Percentiles rank a stretch among this genome's conserved stretches.
These are phyloP conservation scores for Ascochyta rabiei DNA, from an alignment of 2,329 filamentous ascomycete genomes.

Conservation along the genomic window DNA sequence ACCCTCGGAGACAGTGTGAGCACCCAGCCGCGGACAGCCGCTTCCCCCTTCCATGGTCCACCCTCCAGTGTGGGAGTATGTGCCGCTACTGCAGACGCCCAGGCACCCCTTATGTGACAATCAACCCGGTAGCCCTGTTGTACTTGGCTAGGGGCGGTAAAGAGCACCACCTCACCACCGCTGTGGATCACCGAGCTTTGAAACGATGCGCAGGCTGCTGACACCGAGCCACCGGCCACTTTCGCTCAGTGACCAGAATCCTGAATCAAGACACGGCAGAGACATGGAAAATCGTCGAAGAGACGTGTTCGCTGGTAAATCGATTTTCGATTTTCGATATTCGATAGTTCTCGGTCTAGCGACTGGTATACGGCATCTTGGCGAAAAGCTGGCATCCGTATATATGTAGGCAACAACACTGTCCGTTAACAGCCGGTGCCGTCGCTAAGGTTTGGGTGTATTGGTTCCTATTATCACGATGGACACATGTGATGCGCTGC, in stretches of 20 bases:
- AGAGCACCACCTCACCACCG: constrained; percentile 28
- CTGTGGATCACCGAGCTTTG: constrained; percentile 34
- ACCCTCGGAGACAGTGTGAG: constrained; percentile 17
- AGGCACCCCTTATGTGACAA: constrained; percentile 20
- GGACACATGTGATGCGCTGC: constrained; percentile 17
- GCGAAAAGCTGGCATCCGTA: neutral
- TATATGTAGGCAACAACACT: neutral
- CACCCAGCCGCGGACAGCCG: constrained; percentile 26
- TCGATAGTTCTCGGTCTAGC: neutral
- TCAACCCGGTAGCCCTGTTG: constrained; percentile 20
- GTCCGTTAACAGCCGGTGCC: neutral
- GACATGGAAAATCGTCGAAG: neutral
- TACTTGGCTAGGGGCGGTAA: constrained; percentile 34
- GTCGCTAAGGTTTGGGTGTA: constrained; percentile 1
- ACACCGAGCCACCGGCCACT: constrained; percentile 27
- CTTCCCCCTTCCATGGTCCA: constrained; percentile 19
- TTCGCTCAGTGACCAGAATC: constrained; percentile 18
- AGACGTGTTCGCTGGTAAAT: neutral
- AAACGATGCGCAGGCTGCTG: constrained; percentile 40
- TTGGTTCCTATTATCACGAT: constrained; percentile 20
- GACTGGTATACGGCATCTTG: neutral
- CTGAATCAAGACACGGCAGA: constrained; percentile 23
- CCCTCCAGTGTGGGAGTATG: constrained; percentile 30
- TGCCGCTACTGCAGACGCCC: constrained; percentile 36
- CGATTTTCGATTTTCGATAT: neutral